These are phyloP conservation scores for Phylloporus sp. DNA, from an alignment of 768 basidiomycete genomes.

Conservation along the genomic window DNA sequence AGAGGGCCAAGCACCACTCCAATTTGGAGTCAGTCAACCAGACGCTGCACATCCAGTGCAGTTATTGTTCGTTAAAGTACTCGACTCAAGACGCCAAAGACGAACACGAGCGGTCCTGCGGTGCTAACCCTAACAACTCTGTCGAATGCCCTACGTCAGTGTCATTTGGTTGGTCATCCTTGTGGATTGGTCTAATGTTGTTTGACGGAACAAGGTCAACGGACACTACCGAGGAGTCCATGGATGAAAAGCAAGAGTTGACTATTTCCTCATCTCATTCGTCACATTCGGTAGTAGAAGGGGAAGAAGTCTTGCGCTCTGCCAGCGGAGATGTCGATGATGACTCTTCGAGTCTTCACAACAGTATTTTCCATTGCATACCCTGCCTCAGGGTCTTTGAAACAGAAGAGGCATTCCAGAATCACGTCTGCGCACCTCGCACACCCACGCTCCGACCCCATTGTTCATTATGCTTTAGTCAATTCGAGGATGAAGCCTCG, in stretches of 20 bases:
- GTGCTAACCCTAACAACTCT: slow-evolving; percentile 1
- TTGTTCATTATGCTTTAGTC: slow-evolving; percentile 20
- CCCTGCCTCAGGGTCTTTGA: slow-evolving; percentile 17
- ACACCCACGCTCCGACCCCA: slow-evolving; percentile 11
- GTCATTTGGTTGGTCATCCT: too few species aligned
- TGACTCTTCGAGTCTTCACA: not conserved
- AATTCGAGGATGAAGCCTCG: slow-evolving; percentile 16
- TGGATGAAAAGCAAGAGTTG: not conserved
- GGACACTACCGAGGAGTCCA: not conserved
- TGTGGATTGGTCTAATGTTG: not conserved
- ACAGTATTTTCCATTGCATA: slow-evolving; percentile 7
- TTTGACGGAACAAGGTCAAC: not conserved
- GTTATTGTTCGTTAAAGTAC: not conserved
- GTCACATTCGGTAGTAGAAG: not conserved
- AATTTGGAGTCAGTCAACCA: not conserved
- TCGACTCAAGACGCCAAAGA: not conserved
- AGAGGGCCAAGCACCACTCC: not conserved
- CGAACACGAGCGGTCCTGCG: slow-evolving; percentile 8
- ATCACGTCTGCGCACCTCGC: slow-evolving; percentile 16
- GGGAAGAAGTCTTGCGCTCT: slow-evolving; percentile 8
- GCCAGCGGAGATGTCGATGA: not conserved
- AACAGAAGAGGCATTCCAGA: slow-evolving; percentile 2
- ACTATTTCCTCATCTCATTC: not conserved
- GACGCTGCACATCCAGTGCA: slow-evolving; percentile 3
- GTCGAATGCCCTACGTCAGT: too few species aligned